These are phyloP conservation scores for Silene conica DNA, from an alignment of 148 eudicot species.

Conservation along the genomic window DNA sequence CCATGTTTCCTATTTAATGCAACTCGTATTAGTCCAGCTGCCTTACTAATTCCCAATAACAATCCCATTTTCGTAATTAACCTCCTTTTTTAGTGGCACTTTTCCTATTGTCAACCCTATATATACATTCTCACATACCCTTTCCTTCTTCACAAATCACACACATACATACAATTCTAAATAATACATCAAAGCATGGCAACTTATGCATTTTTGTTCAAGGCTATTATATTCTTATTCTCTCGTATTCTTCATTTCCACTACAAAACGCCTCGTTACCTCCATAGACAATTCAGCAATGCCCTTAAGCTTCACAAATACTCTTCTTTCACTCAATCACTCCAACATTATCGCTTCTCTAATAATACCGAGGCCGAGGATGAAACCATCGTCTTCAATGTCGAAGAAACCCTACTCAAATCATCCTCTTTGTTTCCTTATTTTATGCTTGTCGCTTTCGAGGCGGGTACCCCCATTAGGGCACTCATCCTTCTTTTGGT, in stretches of 20 bases:
- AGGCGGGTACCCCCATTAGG: constrained; percentile 64
- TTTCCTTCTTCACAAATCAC: no score
- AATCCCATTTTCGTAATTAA: constrained; percentile 23
- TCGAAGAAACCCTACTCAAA: constrained; percentile 56
- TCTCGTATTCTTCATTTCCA: constrained; percentile 34
- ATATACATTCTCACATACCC: constrained; percentile 3
- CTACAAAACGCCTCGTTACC: constrained; percentile 32
- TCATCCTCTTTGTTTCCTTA: constrained; percentile 59
- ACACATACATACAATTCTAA: no score
- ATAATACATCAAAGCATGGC: constrained; percentile 16
- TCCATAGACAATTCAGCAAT: constrained; percentile 30
- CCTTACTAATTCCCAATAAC: background rate
- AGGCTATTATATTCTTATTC: constrained; percentile 36
- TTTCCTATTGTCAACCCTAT: constrained; percentile 3
- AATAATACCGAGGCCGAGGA: background rate
- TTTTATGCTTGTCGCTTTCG: constrained; percentile 85
- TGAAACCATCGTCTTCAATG: constrained; percentile 43
- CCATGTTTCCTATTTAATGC: constrained; percentile 10
- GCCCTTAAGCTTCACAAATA: constrained; percentile 27
- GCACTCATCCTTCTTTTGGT: constrained; percentile 46
- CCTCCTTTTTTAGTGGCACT: constrained; percentile 5
- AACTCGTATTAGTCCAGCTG: constrained; percentile 1
- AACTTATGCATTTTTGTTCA: constrained; percentile 25
- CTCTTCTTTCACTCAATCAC: constrained; percentile 23
- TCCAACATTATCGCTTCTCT: background rate